These are phyloP conservation scores for Malbranchea cinnamomea DNA, from an alignment of 2,329 filamentous ascomycete genomes.

Conservation along the genomic window DNA sequence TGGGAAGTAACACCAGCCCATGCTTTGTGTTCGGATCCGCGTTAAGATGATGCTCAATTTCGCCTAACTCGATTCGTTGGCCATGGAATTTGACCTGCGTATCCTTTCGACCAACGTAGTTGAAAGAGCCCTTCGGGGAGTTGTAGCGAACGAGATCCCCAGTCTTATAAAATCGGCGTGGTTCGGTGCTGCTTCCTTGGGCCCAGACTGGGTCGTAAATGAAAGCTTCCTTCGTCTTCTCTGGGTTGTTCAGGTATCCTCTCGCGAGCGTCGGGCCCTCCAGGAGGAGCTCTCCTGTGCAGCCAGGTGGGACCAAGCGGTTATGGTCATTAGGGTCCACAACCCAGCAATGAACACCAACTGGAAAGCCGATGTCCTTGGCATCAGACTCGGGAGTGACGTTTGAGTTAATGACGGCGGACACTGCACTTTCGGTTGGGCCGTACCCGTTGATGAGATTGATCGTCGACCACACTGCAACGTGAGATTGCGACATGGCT, in stretches of 20 bases:
- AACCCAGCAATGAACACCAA: conserved; percentile 24
- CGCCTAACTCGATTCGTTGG: conserved; percentile 46
- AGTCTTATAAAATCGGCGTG: conserved; percentile 26
- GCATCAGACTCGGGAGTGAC: conserved; percentile 18
- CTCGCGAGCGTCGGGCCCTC: conserved; percentile 43
- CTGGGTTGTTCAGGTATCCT: conserved; percentile 44
- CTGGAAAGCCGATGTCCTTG: conserved; percentile 21
- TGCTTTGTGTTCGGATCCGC: conserved; percentile 19
- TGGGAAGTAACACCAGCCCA: conserved; percentile 22
- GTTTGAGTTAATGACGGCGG: conserved; percentile 20
- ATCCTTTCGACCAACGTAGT: conserved; percentile 45
- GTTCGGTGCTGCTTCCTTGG: conserved; percentile 16
- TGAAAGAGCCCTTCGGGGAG: conserved; percentile 21
- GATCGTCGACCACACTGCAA: conserved; percentile 23
- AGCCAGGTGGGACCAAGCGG: conserved; percentile 27
- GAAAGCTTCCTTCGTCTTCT: conserved; percentile 44
- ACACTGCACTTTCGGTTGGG: conserved; percentile 28
- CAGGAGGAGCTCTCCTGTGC: conserved; percentile 23
- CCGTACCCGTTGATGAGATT: conserved; percentile 30
- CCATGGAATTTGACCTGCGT: conserved; percentile 55
- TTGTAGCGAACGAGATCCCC: conserved; percentile 27
- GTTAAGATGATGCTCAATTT: conserved; percentile 30
- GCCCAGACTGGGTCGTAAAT: conserved; percentile 42
- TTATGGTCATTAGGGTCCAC: conserved; percentile 26
- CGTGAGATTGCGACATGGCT: conserved; percentile 32